phyloP scores from a whole-genome alignment of 495 filamentous ascomycete species.

The Trichodelitschia bisporula region DNA sequence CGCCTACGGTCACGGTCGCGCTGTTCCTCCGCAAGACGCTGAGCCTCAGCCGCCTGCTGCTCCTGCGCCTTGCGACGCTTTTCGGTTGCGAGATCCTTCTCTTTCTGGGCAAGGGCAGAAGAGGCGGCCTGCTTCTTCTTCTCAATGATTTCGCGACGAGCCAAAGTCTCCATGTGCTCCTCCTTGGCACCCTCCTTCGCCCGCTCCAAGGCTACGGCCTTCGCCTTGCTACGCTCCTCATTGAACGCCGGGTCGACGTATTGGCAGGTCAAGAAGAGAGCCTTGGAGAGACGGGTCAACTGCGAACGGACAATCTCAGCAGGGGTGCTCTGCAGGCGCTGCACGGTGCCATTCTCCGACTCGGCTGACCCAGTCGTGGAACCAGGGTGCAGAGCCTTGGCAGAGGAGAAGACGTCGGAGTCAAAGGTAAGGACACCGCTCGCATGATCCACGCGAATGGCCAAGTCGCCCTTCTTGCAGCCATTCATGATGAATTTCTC shows the following conservation, averaged over 20 bases:
- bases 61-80: slow-evolving; percentile 68
- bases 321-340: slow-evolving; percentile 88
- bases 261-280: slow-evolving; percentile 75
- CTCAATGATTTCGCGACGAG: slow-evolving; percentile 73
- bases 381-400: slow-evolving; percentile 74
- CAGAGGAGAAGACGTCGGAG: slow-evolving; percentile 90
- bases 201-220: slow-evolving; percentile 52
- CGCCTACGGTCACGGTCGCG: slow-evolving; percentile 73
- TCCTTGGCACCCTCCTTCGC: slow-evolving; percentile 69
- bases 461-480: slow-evolving; percentile 96
- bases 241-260: slow-evolving; percentile 83
- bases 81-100: slow-evolving; percentile 74
- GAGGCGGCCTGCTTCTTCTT: slow-evolving; percentile 90
- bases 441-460: slow-evolving; percentile 88
- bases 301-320: slow-evolving; percentile 95
- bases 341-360: slow-evolving; percentile 58
- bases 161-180: slow-evolving; percentile 74
- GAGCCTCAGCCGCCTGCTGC: slow-evolving; percentile 62
- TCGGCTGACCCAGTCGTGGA: slow-evolving; percentile 76
- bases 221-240: slow-evolving; percentile 49
- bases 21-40: slow-evolving; percentile 73
- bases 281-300: slow-evolving; percentile 72
- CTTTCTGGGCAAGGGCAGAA: slow-evolving; percentile 55
- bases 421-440: slow-evolving; percentile 90
- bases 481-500: slow-evolving; percentile 99